Percentiles rank a stretch among this genome's conserved stretches.
Conservation (phyloP, 2,329 filamentous ascomycete genomes). For the Xylaria sp. region DNA sequence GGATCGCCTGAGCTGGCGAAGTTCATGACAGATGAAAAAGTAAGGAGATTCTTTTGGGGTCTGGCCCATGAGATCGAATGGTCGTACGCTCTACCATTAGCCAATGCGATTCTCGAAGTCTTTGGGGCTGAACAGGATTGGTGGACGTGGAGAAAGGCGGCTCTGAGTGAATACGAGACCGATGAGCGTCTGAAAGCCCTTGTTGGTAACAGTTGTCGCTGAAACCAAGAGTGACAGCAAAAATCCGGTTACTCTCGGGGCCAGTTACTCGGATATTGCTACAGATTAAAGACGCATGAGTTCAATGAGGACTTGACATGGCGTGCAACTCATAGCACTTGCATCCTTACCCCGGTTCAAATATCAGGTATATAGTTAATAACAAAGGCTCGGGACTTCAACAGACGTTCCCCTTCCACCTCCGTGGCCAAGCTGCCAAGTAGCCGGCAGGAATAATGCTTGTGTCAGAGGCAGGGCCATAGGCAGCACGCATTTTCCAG, state of each 20-base stretch:
- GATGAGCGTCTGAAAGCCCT: slow-evolving; percentile 25
- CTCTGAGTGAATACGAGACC: slow-evolving; percentile 19
- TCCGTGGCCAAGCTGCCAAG: background rate
- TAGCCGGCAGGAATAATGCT: background rate
- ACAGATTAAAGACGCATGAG: background rate
- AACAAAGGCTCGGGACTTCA: background rate
- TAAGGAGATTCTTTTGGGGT: slow-evolving; percentile 38
- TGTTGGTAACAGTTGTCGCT: slow-evolving; percentile 14
- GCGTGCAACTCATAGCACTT: no score
- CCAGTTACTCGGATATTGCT: slow-evolving; percentile 1
- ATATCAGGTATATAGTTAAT: background rate
- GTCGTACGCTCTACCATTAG: slow-evolving; percentile 35
- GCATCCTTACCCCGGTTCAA: no score
- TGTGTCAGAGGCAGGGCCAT: background rate
- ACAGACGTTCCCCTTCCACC: background rate
- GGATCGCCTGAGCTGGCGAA: slow-evolving; percentile 25
- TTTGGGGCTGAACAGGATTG: slow-evolving; percentile 28
- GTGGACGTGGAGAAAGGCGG: slow-evolving; percentile 27
- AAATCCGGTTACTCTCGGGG: background rate
- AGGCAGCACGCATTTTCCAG: background rate
- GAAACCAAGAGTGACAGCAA: slow-evolving; percentile 9
- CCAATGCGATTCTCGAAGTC: slow-evolving; percentile 35
- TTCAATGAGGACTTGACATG: no score
- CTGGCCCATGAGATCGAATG: slow-evolving; percentile 35
- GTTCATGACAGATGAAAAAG: slow-evolving; percentile 36